Evolutionary conservation across 75 land plant species (phyloP).

Genomic region (Ceratopteris richardii): DNA sequence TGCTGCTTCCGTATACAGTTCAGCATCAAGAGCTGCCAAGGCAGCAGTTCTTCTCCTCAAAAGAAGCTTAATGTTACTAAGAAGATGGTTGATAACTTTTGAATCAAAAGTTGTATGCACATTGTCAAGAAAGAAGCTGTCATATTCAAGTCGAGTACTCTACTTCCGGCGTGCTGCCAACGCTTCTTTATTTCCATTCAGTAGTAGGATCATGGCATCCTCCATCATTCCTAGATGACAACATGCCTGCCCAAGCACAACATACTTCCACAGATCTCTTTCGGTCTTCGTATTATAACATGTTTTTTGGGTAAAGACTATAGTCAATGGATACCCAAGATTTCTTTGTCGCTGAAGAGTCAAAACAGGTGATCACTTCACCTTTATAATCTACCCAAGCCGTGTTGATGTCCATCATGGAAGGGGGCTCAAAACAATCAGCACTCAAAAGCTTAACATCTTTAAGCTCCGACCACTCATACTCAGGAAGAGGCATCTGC

Average conservation of each 20-base stretch:
- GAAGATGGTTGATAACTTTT: conserved; percentile 32
- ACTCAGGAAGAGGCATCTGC: neutral
- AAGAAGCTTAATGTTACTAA: conserved; percentile 64
- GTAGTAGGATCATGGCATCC: conserved; percentile 68
- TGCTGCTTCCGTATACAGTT: conserved; percentile 49
- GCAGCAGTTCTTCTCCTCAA: conserved; percentile 59
- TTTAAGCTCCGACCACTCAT: neutral
- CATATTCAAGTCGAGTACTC: conserved; percentile 42
- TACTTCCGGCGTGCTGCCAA: conserved; percentile 56
- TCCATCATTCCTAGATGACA: conserved; percentile 73
- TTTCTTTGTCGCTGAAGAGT: too few relatives aligned
- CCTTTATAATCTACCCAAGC: neutral
- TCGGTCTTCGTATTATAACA: too few relatives aligned
- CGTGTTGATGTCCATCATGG: neutral
- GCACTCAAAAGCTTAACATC: neutral
- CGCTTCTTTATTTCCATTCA: conserved; percentile 55
- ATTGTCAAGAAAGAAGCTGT: conserved; percentile 32
- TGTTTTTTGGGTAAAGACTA: too few relatives aligned
- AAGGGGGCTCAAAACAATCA: neutral
- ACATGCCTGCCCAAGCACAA: conserved; percentile 69
- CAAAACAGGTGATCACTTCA: neutral
- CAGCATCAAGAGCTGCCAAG: conserved; percentile 64
- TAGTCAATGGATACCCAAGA: too few relatives aligned
- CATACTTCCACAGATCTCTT: too few relatives aligned
- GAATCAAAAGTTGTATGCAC: conserved; percentile 22